These are phyloP conservation scores for Hygrophorus pudorinus DNA, from an alignment of 768 basidiomycete genomes.

Conservation along the genomic window DNA sequence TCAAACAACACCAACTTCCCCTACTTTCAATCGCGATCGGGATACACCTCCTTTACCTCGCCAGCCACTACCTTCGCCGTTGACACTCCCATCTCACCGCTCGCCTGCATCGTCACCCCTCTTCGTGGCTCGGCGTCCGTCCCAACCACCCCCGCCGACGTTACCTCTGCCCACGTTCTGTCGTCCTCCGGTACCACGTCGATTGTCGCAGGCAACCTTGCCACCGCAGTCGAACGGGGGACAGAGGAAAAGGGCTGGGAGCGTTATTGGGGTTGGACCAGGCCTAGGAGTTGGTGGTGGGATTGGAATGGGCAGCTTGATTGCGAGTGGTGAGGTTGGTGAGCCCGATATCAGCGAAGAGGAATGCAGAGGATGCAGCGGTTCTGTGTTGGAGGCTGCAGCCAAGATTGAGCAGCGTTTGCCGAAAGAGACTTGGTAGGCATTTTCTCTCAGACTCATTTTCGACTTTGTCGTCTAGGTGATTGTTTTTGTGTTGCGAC, in stretches of 20 bases:
- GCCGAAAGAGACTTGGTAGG: not conserved
- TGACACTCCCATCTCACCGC: too few species aligned
- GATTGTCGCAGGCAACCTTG: slow-evolving; percentile 13
- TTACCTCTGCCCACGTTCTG: slow-evolving; percentile 1
- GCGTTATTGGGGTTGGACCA: slow-evolving; percentile 15
- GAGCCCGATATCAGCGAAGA: slow-evolving; percentile 7
- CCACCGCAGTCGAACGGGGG: slow-evolving; percentile 17
- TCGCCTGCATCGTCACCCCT: not conserved
- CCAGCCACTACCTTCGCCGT: too few species aligned
- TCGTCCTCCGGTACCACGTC: slow-evolving; percentile 13
- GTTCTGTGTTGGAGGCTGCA: slow-evolving; percentile 19
- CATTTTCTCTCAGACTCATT: too few species aligned
- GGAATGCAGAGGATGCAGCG: slow-evolving; percentile 9
- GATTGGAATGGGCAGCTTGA: slow-evolving; percentile 15
- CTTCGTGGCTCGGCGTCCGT: slow-evolving; percentile 5
- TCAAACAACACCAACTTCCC: not conserved
- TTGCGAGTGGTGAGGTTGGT: slow-evolving; percentile 9
- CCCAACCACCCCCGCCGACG: slow-evolving; percentile 3
- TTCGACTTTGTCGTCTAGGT: too few species aligned
- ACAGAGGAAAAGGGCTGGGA: slow-evolving; percentile 24
- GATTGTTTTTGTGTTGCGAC: too few species aligned
- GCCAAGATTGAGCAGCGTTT: slow-evolving; percentile 19
- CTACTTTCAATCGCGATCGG: too few species aligned
- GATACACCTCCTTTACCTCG: too few species aligned
- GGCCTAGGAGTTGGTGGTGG: slow-evolving; percentile 12